Conservation (phyloP, 2,329 filamentous ascomycete species). For the Fusarium fracticaudum region DNA sequence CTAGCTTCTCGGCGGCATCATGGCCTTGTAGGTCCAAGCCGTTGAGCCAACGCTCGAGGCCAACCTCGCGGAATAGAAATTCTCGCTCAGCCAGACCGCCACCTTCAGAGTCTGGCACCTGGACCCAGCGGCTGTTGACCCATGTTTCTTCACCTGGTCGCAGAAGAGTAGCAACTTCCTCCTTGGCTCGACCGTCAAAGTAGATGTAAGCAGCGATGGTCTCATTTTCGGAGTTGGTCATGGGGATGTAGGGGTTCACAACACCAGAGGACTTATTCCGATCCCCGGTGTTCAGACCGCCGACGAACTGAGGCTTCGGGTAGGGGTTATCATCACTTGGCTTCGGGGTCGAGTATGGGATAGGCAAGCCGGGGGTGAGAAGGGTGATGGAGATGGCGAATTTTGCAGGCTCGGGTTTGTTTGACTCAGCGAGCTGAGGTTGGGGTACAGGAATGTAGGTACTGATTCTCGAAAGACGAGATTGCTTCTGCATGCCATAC, state of each 20-base stretch:
- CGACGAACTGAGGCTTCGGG: conserved; percentile 84
- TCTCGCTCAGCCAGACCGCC: conserved; percentile 95
- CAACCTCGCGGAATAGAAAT: conserved; percentile 96
- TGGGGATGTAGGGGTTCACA: conserved; percentile 88
- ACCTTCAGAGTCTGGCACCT: conserved; percentile 88
- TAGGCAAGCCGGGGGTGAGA: conserved; percentile 85
- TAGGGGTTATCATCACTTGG: conserved; percentile 78
- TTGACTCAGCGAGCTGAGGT: conserved; percentile 74
- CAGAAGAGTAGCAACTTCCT: conserved; percentile 94
- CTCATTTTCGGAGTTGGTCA: conserved; percentile 93
- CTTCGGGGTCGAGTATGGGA: conserved; percentile 93
- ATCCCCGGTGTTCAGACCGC: conserved; percentile 67
- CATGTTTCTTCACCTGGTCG: conserved; percentile 96
- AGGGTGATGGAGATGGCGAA: conserved; percentile 99
- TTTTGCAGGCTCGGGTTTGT: conserved; percentile 89
- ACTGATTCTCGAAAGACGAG: conserved; percentile 89
- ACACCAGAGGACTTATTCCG: conserved; percentile 59
- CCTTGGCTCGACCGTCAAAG: conserved; percentile 93
- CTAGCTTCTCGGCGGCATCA: conserved; percentile 87
- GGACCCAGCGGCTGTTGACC: conserved; percentile 99
- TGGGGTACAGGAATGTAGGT: conserved; percentile 97
- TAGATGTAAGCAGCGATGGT: conserved; percentile 99
- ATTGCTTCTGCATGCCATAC: conserved; percentile 94
- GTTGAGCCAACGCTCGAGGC: conserved; percentile 95
- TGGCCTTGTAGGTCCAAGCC: conserved; percentile 94